phyloP scores from a whole-genome alignment of 2,329 filamentous ascomycete genomes.

The Pseudocercospora macadamiae region DNA sequence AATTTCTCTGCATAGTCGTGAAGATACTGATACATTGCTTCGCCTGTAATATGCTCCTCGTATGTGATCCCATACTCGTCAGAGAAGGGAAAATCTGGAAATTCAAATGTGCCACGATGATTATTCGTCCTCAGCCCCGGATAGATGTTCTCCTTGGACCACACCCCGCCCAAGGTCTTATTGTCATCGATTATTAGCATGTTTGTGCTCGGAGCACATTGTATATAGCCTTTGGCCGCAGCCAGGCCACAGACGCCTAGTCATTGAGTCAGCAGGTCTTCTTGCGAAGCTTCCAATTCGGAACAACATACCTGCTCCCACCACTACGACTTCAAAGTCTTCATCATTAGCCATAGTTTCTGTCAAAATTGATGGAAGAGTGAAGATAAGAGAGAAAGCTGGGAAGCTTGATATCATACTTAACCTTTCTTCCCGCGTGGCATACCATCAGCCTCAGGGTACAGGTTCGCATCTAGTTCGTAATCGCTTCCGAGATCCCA shows the following conservation, averaged over 20 bases:
- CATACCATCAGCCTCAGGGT: too few relatives aligned
- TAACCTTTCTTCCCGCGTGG: too few relatives aligned
- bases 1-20: constrained; percentile 13
- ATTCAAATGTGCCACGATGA: constrained; percentile 15
- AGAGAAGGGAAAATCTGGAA: constrained; percentile 18
- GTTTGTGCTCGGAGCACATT: constrained; percentile 14
- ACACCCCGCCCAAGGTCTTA: constrained; percentile 20
- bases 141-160: constrained; percentile 20
- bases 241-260: constrained; percentile 16
- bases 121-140: constrained; percentile 17
- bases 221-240: constrained; percentile 17
- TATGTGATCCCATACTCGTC: constrained; percentile 14
- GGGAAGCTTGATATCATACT: too few relatives aligned
- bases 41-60: constrained; percentile 11
- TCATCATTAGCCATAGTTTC: constrained; percentile 6
- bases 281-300: background rate
- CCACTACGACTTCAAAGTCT: constrained; percentile 17
- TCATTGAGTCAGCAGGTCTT: background rate
- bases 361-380: background rate
- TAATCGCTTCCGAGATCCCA: too few relatives aligned
- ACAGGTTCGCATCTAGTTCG: too few relatives aligned
- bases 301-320: constrained; percentile 15
- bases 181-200: constrained; percentile 19
- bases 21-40: constrained; percentile 19
- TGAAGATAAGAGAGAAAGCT: background rate